phyloP scores from a whole-genome alignment of 73 alveolate species.

The Paramecium tetraurelia region DNA sequence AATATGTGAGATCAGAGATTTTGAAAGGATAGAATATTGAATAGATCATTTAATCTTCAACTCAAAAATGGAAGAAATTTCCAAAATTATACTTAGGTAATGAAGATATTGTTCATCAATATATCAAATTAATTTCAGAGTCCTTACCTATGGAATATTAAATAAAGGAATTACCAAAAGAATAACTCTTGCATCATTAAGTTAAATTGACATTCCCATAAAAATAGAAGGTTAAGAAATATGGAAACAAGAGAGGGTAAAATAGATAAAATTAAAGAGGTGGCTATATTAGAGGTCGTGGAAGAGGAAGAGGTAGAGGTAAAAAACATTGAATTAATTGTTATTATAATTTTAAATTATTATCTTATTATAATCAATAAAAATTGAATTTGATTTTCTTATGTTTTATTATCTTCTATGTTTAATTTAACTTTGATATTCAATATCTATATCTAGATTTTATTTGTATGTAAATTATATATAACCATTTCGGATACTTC shows the following conservation, averaged over 20 bases:
- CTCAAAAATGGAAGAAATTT: background rate
- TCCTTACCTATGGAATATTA: background rate
- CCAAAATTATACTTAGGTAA: background rate
- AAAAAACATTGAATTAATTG: background rate
- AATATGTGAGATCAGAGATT: background rate
- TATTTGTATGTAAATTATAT: too few relatives aligned
- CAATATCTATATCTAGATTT: too few relatives aligned
- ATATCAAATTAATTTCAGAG: slow-evolving; percentile 13
- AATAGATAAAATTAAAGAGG: background rate
- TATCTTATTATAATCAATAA: too few relatives aligned
- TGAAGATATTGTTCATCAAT: background rate
- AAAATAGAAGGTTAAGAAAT: background rate
- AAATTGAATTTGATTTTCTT: too few relatives aligned
- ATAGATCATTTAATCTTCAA: background rate
- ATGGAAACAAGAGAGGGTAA: background rate
- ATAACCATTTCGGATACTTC: too few relatives aligned
- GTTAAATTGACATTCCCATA: slow-evolving; percentile 5
- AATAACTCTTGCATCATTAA: background rate
- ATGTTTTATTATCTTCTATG: too few relatives aligned
- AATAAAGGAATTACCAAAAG: background rate
- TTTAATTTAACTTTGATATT: too few relatives aligned
- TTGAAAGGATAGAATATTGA: background rate
- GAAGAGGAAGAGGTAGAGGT: background rate
- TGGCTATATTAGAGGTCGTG: background rate
- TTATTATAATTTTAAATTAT: too few relatives aligned